Conservation (phyloP, 306 rosid species). For the Pachyrhizus erosus region DNA sequence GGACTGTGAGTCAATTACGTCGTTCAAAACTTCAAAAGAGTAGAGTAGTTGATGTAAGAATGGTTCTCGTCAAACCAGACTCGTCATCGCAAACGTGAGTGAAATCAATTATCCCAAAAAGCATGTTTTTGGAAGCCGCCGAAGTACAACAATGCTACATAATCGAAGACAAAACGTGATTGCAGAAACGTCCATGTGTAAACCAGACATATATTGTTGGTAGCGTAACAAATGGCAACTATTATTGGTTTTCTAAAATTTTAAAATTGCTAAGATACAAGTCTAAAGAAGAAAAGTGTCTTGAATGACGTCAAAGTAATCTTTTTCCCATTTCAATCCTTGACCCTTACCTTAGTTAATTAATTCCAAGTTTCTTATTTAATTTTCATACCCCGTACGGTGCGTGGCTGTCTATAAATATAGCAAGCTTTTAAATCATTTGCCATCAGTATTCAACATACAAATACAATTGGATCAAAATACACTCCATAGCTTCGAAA, state of each 20-base stretch:
- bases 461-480: constrained; percentile 15
- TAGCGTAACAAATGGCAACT: background rate
- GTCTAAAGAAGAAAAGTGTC: constrained; percentile 13
- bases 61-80: background rate
- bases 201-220: background rate
- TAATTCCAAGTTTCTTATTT: background rate
- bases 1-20: background rate
- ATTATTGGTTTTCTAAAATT: background rate
- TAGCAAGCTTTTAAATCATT: background rate
- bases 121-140: background rate
- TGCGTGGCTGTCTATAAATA: constrained; percentile 33
- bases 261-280: background rate
- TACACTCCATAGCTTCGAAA: background rate
- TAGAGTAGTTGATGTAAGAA: background rate
- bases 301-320: background rate
- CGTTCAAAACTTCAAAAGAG: background rate
- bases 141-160: background rate
- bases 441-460: background rate
- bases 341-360: background rate
- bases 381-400: background rate
- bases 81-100: constrained; percentile 24
- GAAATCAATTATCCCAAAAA: background rate
- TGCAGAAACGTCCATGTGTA: background rate
- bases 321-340: background rate
- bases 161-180: too few relatives aligned